Evolutionary conservation across 208 protist species (phyloP).

Genomic region (Acanthamoeba royreba): DNA sequence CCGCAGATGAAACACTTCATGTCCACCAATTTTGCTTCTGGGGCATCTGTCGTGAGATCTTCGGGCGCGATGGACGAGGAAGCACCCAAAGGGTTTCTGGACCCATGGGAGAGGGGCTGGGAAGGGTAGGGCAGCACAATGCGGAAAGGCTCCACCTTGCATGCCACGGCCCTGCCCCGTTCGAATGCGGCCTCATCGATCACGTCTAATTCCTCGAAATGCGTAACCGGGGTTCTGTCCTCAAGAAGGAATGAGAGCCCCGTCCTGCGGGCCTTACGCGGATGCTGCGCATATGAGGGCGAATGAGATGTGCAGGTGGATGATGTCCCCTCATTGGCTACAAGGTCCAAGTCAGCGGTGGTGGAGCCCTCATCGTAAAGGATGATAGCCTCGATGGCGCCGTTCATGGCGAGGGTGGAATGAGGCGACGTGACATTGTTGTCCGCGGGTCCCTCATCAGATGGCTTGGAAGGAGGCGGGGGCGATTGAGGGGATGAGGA

Average conservation of each 20-base stretch:
- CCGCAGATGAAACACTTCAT: conserved; percentile 34
- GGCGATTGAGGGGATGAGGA: neutral
- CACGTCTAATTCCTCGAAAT: conserved; percentile 24
- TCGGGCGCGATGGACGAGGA: neutral
- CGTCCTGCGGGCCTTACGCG: neutral
- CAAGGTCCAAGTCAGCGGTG: too few relatives aligned
- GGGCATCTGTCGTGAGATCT: neutral
- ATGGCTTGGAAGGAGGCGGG: neutral
- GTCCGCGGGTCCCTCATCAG: too few relatives aligned
- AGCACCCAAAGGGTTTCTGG: neutral
- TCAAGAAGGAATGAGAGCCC: neutral
- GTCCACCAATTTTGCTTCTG: neutral
- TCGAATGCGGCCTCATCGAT: neutral
- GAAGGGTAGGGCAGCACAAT: neutral
- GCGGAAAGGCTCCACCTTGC: neutral
- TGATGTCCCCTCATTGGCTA: too few relatives aligned
- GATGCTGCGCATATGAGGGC: neutral
- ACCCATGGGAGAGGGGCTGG: neutral
- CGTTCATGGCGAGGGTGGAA: neutral
- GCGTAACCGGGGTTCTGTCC: neutral
- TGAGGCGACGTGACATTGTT: too few relatives aligned
- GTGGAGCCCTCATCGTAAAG: neutral
- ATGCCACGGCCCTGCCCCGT: neutral
- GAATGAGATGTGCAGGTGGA: too few relatives aligned
- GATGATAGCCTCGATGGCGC: neutral